Conservation (phyloP, 1,284 basidiomycete genomes). For the Hemileia vastatrix region DNA sequence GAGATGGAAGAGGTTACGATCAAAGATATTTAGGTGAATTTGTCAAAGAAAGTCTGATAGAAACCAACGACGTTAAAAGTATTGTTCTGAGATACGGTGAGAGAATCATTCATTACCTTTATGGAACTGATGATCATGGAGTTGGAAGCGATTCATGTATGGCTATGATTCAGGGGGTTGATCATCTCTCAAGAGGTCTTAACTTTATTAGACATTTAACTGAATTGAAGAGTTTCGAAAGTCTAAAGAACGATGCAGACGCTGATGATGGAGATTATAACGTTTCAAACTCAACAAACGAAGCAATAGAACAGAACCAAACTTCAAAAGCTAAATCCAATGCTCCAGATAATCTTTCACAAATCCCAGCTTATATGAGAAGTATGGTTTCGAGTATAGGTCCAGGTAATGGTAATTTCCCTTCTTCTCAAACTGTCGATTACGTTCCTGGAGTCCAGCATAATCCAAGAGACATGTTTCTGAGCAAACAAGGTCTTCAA, state of each 20-base stretch:
- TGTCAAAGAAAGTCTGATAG: constrained; percentile 27
- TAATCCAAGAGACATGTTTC: constrained; percentile 30
- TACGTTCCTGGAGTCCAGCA: constrained; percentile 27
- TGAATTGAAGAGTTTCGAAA: constrained; percentile 6
- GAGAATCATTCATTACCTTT: constrained; percentile 30
- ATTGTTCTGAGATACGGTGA: constrained; percentile 26
- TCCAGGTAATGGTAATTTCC: no score
- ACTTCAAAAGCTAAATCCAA: not conserved
- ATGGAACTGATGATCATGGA: constrained; percentile 8
- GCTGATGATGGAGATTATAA: not conserved
- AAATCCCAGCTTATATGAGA: no score
- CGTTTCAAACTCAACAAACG: not conserved
- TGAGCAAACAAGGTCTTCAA: constrained; percentile 27
- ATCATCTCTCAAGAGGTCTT: constrained; percentile 28
- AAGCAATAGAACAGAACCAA: not conserved
- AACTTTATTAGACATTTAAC: constrained; percentile 28
- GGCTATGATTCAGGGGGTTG: constrained; percentile 24
- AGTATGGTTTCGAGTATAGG: no score
- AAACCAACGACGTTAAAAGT: constrained; percentile 27
- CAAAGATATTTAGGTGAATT: constrained; percentile 30
- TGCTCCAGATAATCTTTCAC: not conserved
- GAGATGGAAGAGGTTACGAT: constrained; percentile 13
- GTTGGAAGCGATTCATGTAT: not conserved
- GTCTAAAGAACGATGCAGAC: not conserved
- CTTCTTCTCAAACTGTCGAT: constrained; percentile 27